Conservation (phyloP, 306 rosid species). For the Bauhinia variegata region DNA sequence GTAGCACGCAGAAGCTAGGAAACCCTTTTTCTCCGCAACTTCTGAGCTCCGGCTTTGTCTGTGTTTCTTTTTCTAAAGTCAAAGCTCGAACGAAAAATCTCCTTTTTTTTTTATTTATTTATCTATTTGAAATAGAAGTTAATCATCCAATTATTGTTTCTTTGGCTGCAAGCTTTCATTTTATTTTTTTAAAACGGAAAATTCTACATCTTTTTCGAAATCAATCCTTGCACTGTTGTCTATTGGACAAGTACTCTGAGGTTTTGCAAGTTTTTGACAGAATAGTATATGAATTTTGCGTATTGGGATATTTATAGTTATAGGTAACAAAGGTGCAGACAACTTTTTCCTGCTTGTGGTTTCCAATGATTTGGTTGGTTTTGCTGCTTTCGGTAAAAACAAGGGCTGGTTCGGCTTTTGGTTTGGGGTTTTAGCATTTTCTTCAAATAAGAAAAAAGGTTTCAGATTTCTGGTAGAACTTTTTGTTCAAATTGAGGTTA, state of each 20-base stretch:
- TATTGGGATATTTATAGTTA: conserved; percentile 12
- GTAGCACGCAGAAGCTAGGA: neutral
- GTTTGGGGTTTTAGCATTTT: conserved; percentile 19
- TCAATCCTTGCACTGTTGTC: neutral
- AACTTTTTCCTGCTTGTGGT: conserved; percentile 8
- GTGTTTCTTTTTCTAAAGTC: conserved; percentile 7
- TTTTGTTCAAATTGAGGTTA: conserved; percentile 34
- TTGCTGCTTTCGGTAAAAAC: neutral
- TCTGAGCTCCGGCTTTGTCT: conserved; percentile 3
- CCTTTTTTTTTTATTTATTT: neutral
- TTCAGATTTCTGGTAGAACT: conserved; percentile 2
- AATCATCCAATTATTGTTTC: conserved; percentile 42
- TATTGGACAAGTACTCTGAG: conserved; percentile 22
- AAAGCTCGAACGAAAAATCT: conserved; percentile 18
- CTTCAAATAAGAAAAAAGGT: conserved; percentile 21
- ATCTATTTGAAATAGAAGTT: neutral
- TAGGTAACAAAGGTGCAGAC: conserved; percentile 23
- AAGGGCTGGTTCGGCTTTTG: neutral
- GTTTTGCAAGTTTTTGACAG: conserved; percentile 35
- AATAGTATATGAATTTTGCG: conserved; percentile 28
- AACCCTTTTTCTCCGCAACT: conserved; percentile 18
- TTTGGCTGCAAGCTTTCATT: conserved; percentile 46
- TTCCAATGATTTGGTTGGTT: conserved; percentile 17
- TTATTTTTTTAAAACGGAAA: neutral
- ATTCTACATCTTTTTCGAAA: conserved; percentile 16